These are phyloP conservation scores for Salix caprea DNA, from an alignment of 345 rosid species.

Conservation along the genomic window DNA sequence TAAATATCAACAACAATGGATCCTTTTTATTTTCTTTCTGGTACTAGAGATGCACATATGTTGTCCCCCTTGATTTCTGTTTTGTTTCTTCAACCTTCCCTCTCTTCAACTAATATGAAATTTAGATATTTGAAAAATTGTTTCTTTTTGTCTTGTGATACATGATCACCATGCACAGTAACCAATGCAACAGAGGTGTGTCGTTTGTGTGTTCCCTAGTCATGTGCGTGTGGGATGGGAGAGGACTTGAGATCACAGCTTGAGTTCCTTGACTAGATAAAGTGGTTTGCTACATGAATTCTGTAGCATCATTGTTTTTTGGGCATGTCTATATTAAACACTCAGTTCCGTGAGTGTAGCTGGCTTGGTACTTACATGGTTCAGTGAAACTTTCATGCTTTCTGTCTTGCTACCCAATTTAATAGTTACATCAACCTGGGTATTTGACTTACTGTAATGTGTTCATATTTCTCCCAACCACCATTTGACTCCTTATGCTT, in stretches of 20 bases:
- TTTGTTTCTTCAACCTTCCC: neutral
- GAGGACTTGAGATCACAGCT: no score
- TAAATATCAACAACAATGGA: slow-evolving; percentile 18
- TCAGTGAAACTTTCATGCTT: neutral
- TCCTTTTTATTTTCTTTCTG: neutral
- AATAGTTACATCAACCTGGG: neutral
- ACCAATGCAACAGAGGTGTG: no score
- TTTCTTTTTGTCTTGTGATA: neutral
- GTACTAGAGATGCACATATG: neutral
- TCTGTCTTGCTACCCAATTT: neutral
- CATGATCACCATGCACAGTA: no score
- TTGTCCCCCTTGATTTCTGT: neutral
- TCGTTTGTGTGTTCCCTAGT: no score
- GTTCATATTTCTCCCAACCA: neutral
- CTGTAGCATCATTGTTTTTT: no score
- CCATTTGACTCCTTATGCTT: neutral
- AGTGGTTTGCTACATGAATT: no score
- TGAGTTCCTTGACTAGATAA: no score
- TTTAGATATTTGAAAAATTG: neutral
- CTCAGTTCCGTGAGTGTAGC: neutral
- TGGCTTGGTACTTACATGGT: neutral
- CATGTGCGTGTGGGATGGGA: no score
- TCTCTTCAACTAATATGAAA: neutral
- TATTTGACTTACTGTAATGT: neutral
- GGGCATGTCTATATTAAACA: neutral